Conservation (phyloP, 306 rosid species). For the Rubus parviflorus region DNA sequence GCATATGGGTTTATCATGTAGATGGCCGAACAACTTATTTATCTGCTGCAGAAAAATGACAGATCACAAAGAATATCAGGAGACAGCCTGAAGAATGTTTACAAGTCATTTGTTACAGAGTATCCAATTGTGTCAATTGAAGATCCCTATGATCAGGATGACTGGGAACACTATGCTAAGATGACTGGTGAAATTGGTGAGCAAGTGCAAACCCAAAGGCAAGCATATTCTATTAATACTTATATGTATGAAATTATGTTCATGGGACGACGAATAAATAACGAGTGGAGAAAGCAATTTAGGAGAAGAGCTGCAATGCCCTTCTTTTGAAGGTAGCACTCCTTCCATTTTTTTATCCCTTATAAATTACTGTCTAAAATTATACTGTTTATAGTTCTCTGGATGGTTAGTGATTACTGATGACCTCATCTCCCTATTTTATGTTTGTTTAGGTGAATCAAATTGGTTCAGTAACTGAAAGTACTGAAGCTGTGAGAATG, state of each 20-base stretch:
- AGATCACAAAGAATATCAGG: conserved; percentile 69
- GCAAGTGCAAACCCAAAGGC: conserved; percentile 82
- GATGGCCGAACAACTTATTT: conserved; percentile 1
- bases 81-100: conserved; percentile 63
- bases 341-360: not conserved
- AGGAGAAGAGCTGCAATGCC: conserved; percentile 64
- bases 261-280: not conserved
- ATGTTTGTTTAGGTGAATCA: conserved; percentile 56
- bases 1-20: not conserved
- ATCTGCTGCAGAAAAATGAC: conserved; percentile 56
- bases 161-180: conserved; percentile 79
- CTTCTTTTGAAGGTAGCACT: conserved; percentile 64
- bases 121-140: conserved; percentile 83
- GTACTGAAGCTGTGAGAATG: conserved; percentile 82
- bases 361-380: not conserved
- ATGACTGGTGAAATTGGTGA: conserved; percentile 63
- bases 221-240: not conserved
- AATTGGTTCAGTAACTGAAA: conserved; percentile 80
- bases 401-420: not conserved
- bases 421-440: not conserved
- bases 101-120: conserved; percentile 68
- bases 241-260: not conserved
- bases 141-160: conserved; percentile 88
- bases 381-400: conserved; percentile 12
- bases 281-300: conserved; percentile 69